A percentile compares a stretch with the other conserved stretches of the same genome.
These are phyloP conservation scores for Fermentozyma sake DNA, from an alignment of 1,139 yeast species.

Conservation along the genomic window DNA sequence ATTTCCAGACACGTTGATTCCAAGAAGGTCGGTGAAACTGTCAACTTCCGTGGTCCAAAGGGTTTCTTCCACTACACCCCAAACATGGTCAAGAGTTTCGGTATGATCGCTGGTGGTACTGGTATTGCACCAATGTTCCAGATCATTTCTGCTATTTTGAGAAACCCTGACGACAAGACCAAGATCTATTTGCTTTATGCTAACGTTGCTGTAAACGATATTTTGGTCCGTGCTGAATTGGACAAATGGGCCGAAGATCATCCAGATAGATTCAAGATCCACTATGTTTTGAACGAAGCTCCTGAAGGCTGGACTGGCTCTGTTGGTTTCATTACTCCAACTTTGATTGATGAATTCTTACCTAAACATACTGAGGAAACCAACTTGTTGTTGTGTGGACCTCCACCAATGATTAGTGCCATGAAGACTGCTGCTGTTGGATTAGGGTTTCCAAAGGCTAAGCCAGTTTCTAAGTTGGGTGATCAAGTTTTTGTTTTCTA, in stretches of 20 bases:
- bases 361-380: constrained; percentile 62
- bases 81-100: constrained; percentile 69
- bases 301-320: constrained; percentile 77
- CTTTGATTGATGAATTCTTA: constrained; percentile 59
- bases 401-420: constrained; percentile 82
- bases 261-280: constrained; percentile 64
- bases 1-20: constrained; percentile 73
- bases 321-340: constrained; percentile 78
- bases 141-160: constrained; percentile 73
- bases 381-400: constrained; percentile 88
- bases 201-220: constrained; percentile 72
- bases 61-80: constrained; percentile 86
- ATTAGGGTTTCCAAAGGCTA: constrained; percentile 82
- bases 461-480: constrained; percentile 85
- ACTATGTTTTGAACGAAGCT: constrained; percentile 73
- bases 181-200: constrained; percentile 73
- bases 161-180: constrained; percentile 73
- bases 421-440: constrained; percentile 76
- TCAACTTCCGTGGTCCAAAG: constrained; percentile 78
- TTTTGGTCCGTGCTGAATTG: constrained; percentile 72
- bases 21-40: constrained; percentile 46
- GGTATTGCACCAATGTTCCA: constrained; percentile 93
- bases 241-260: constrained; percentile 60
- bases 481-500: constrained; percentile 90
- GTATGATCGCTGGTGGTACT: constrained; percentile 95